These are phyloP conservation scores for Chamaecyparis obtusa DNA, from an alignment of 75 land plant species.

Conservation along the genomic window DNA sequence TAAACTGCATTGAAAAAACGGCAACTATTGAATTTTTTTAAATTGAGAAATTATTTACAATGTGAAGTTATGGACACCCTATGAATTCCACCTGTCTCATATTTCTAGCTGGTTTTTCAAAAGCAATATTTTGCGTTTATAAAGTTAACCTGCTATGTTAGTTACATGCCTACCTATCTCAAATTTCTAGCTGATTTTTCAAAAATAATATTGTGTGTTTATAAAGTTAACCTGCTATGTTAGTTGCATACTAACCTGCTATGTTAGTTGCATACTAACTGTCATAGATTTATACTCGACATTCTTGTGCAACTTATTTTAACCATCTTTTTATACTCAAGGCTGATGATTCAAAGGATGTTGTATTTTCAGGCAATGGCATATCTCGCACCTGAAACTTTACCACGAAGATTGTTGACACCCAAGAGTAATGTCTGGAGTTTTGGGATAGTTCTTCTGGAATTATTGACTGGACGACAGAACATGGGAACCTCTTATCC, in stretches of 20 bases:
- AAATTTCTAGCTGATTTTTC: too few species aligned
- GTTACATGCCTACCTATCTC: too few species aligned
- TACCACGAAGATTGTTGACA: slow-evolving; percentile 54
- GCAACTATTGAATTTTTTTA: neutral
- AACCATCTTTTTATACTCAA: neutral
- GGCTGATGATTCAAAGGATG: neutral
- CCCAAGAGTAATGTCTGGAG: slow-evolving; percentile 93
- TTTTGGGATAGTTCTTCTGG: slow-evolving; percentile 94
- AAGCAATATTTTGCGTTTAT: too few species aligned
- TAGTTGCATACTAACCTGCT: neutral
- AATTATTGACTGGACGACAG: slow-evolving; percentile 80
- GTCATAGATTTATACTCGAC: neutral
- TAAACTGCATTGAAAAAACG: neutral
- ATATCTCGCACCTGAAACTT: slow-evolving; percentile 67
- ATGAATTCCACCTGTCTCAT: neutral
- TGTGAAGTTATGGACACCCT: neutral
- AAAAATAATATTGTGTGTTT: too few species aligned
- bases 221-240: too few species aligned
- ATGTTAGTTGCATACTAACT: neutral
- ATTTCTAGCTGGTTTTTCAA: too few species aligned
- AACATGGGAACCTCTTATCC: slow-evolving; percentile 49
- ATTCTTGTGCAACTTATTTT: neutral
- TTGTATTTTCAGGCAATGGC: slow-evolving; percentile 42
- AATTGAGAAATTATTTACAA: neutral
- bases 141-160: neutral